phyloP scores from a whole-genome alignment of 257 asterid species.

The Haberlea rhodopensis region DNA sequence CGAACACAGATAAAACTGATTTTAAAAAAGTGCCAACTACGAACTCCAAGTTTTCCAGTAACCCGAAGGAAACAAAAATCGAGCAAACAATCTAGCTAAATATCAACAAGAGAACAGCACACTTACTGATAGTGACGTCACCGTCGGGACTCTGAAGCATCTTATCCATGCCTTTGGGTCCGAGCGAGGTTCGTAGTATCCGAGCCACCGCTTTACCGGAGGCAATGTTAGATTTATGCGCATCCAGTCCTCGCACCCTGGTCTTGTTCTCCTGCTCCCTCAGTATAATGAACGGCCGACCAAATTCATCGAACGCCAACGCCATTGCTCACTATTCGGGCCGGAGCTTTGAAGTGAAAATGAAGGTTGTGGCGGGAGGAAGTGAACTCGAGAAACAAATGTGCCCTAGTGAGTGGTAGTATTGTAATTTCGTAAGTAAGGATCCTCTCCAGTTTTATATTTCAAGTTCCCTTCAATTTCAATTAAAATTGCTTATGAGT shows the following conservation, averaged over 20 bases:
- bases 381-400: neutral
- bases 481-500: neutral
- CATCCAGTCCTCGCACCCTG: conserved; percentile 90
- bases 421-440: no score
- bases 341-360: conserved; percentile 26
- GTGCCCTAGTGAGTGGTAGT: no score
- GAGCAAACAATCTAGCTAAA: neutral
- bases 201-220: conserved; percentile 94
- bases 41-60: neutral
- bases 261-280: conserved; percentile 84
- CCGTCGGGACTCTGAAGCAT: conserved; percentile 99
- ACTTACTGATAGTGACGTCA: conserved; percentile 83
- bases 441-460: neutral
- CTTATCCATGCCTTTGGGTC: conserved; percentile 99
- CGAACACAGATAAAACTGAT: neutral
- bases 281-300: conserved; percentile 84
- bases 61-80: neutral
- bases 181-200: conserved; percentile 83
- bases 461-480: neutral
- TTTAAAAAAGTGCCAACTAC: neutral
- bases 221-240: conserved; percentile 87
- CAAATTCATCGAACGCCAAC: conserved; percentile 88
- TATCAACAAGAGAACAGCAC: neutral
- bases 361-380: conserved; percentile 22
- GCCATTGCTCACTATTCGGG: conserved; percentile 58